Conservation (phyloP, 169 alveolate species). For the Plasmodium knowlesi region DNA sequence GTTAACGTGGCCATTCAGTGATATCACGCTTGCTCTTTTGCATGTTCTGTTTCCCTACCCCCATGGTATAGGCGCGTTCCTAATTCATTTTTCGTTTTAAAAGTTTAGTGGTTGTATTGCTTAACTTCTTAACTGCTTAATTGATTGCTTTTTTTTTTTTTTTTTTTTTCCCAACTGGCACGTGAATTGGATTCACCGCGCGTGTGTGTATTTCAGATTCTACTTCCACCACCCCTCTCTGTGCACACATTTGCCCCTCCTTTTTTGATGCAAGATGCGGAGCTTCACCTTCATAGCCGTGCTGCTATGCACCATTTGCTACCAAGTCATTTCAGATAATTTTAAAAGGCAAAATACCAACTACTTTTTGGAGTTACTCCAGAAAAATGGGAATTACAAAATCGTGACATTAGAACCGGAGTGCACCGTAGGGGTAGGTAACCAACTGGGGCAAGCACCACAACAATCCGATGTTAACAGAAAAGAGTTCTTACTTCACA, state of each 20-base stretch:
- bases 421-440: neutral
- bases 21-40: neutral
- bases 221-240: neutral
- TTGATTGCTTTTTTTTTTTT: neutral
- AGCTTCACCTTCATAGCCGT: neutral
- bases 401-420: conserved; percentile 52
- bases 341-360: neutral
- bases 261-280: conserved; percentile 18
- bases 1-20: neutral
- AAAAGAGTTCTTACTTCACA: conserved; percentile 59
- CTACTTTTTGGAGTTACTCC: conserved; percentile 13
- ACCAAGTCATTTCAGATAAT: neutral
- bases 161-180: neutral
- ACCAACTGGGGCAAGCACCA: neutral
- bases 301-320: neutral
- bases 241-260: neutral
- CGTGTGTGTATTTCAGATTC: neutral
- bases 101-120: neutral
- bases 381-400: conserved; percentile 19
- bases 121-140: neutral
- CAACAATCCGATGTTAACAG: conserved; percentile 10
- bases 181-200: neutral
- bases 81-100: neutral
- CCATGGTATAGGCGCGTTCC: neutral
- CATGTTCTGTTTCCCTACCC: neutral